Conservation (phyloP, 2,329 filamentous ascomycete species). For the Talaromyces sp. region DNA sequence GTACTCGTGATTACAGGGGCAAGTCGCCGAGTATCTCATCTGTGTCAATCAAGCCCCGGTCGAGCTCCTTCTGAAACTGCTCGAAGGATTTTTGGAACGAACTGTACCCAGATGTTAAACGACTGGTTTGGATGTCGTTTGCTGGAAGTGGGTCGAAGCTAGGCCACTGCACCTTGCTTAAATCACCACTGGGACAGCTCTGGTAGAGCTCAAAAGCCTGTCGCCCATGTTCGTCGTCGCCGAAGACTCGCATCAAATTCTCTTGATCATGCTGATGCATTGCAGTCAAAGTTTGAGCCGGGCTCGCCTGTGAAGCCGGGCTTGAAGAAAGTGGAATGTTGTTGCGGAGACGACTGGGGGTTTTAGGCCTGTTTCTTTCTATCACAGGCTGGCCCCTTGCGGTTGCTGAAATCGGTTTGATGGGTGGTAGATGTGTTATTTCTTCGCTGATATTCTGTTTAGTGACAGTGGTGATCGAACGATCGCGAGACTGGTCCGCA, state of each 20-base stretch:
- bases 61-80: constrained; percentile 5
- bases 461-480: not conserved
- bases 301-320: constrained; percentile 6
- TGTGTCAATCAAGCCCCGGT: constrained; percentile 10
- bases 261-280: not conserved
- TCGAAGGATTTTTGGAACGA: constrained; percentile 1
- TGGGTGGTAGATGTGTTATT: constrained; percentile 1
- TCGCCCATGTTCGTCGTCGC: constrained; percentile 17
- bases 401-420: constrained; percentile 9
- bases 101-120: not conserved
- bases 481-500: not conserved
- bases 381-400: constrained; percentile 5
- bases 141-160: not conserved
- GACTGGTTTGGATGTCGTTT: not conserved
- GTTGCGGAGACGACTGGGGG: constrained; percentile 41
- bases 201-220: constrained; percentile 17
- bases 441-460: not conserved
- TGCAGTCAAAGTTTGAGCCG: not conserved
- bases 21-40: constrained; percentile 10
- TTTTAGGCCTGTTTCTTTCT: constrained; percentile 37
- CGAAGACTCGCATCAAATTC: constrained; percentile 13
- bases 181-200: constrained; percentile 19
- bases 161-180: constrained; percentile 18
- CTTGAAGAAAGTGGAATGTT: constrained; percentile 24
- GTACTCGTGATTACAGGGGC: constrained; percentile 1